Evolutionary conservation across 1,139 yeast genomes (phyloP).

Genomic region (Nakaseomyces kungkrabaensis): DNA sequence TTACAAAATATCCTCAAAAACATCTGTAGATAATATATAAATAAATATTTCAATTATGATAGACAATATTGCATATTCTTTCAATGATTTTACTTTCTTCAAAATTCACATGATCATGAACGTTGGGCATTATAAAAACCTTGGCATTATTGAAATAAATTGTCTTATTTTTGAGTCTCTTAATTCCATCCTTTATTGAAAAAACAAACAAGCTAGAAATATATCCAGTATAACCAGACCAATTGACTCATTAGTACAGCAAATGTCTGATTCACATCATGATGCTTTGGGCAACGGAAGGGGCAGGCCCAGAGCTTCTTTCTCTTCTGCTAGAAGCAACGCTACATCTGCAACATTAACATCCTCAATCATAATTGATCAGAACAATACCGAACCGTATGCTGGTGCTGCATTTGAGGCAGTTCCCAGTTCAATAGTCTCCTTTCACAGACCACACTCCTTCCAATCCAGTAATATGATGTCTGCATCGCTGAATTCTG

Average conservation of each 20-base stretch:
- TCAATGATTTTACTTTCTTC: no score
- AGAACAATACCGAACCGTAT: slow-evolving; percentile 51
- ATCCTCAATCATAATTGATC: slow-evolving; percentile 25
- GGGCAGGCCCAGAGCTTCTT: slow-evolving; percentile 13
- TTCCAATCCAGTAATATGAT: slow-evolving; percentile 27
- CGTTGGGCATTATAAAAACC: no score
- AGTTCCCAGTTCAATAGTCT: slow-evolving; percentile 80
- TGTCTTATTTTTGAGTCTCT: background rate
- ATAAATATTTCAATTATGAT: no score
- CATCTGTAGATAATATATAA: no score
- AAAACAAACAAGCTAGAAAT: no score
- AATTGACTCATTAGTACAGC: background rate
- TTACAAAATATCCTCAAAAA: no score
- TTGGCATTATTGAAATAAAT: background rate
- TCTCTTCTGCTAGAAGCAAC: slow-evolving; percentile 25
- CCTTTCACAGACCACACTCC: slow-evolving; percentile 61
- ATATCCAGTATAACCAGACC: no score
- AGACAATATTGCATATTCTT: no score
- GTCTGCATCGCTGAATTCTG: slow-evolving; percentile 20
- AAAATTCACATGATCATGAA: no score
- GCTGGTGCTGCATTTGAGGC: slow-evolving; percentile 87
- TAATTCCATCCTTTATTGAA: no score
- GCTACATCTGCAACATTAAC: slow-evolving; percentile 27
- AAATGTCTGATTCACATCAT: background rate
- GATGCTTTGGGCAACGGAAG: background rate